These are phyloP conservation scores for Backusella sp. DNA, from an alignment of 192 early-diverging fungal genomes.

Conservation along the genomic window DNA sequence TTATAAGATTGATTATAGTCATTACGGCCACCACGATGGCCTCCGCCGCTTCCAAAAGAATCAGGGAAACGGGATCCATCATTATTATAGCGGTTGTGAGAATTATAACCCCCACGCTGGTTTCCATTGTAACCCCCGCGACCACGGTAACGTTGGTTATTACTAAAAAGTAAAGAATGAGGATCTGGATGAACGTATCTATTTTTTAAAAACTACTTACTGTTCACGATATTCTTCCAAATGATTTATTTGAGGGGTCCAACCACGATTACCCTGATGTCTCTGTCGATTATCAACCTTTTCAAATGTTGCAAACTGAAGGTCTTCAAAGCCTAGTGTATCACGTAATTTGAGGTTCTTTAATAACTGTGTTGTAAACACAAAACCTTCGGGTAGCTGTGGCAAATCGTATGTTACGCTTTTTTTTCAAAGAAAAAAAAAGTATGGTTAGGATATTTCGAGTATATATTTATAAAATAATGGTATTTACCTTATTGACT, in stretches of 20 bases:
- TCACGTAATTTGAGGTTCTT: slow-evolving; percentile 27
- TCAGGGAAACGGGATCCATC: slow-evolving; percentile 30
- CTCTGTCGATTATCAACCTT: slow-evolving; percentile 39
- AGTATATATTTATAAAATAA: not conserved
- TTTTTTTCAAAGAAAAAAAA: not conserved
- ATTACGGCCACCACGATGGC: not conserved
- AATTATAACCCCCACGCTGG: slow-evolving; percentile 11
- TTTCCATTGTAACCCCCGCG: slow-evolving; percentile 19
- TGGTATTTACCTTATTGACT: slow-evolving; percentile 48
- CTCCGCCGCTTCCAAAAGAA: slow-evolving; percentile 25
- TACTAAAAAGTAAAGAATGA: slow-evolving; percentile 18
- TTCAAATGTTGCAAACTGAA: slow-evolving; percentile 45
- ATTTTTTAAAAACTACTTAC: slow-evolving; percentile 19
- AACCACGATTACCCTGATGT: slow-evolving; percentile 36
- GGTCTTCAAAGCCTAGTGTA: slow-evolving; percentile 39
- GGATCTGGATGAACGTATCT: not conserved
- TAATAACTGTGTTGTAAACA: slow-evolving; percentile 29
- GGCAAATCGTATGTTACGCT: slow-evolving; percentile 38
- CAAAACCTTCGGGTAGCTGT: slow-evolving; percentile 8
- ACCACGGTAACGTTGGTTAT: slow-evolving; percentile 30
- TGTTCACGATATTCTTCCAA: slow-evolving; percentile 32
- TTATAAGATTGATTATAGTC: not conserved
- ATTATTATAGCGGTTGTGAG: slow-evolving; percentile 18
- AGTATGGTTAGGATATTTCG: not conserved
- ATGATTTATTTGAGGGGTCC: slow-evolving; percentile 36